These are phyloP conservation scores for Silene coronaria DNA, from an alignment of 179 eudicot species.

Conservation along the genomic window DNA sequence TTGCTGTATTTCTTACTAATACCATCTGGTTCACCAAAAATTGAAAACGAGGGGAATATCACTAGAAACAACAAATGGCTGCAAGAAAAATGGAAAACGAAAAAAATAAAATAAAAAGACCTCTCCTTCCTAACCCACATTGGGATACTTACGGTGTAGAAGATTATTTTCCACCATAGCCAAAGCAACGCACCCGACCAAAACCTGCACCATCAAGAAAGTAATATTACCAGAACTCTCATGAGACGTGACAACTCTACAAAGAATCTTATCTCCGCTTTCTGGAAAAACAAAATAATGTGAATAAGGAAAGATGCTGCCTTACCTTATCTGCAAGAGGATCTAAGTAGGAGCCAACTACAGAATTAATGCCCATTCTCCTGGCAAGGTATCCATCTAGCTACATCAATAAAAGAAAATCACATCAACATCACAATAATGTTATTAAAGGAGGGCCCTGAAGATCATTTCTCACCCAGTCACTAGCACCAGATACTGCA, in stretches of 20 bases:
- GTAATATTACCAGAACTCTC: not conserved
- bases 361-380: conserved; percentile 86
- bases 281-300: not conserved
- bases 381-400: conserved; percentile 61
- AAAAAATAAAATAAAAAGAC: not conserved
- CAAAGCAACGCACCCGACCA: conserved; percentile 86
- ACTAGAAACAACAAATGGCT: not conserved
- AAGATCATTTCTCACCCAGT: conserved; percentile 60
- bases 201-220: conserved; percentile 45
- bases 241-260: not conserved
- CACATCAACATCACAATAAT: conserved; percentile 1
- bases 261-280: not conserved
- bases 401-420: conserved; percentile 28
- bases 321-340: conserved; percentile 98
- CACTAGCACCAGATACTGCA: conserved; percentile 83
- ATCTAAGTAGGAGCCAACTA: conserved; percentile 94
- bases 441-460: not conserved
- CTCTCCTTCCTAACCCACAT: conserved; percentile 6
- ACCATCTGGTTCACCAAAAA: not conserved
- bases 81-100: not conserved
- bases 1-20: not conserved
- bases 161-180: conserved; percentile 88
- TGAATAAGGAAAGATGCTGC: not conserved
- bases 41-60: not conserved
- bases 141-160: conserved; percentile 64